These are phyloP conservation scores for Irpex sp. DNA, from an alignment of 1,284 basidiomycete genomes.

Conservation along the genomic window DNA sequence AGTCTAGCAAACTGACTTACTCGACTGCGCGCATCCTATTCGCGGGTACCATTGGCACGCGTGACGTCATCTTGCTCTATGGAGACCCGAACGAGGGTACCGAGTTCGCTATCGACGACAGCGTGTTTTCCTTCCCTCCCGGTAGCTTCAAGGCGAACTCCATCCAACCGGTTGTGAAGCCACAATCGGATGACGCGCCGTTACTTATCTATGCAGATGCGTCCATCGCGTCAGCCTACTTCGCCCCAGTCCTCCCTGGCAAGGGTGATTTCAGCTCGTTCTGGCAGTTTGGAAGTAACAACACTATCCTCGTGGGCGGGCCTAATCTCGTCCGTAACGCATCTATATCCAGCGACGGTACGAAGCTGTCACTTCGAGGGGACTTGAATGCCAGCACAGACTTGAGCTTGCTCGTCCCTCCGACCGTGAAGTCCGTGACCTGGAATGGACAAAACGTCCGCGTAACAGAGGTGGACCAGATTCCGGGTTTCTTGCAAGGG, in stretches of 20 bases:
- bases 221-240: constrained; percentile 52
- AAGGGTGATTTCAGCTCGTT: constrained; percentile 30
- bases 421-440: constrained; percentile 42
- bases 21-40: constrained; percentile 67
- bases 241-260: constrained; percentile 39
- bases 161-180: constrained; percentile 49
- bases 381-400: constrained; percentile 40
- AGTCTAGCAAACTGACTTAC: constrained; percentile 46
- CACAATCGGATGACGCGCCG: constrained; percentile 60
- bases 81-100: constrained; percentile 55
- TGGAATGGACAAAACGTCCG: constrained; percentile 63
- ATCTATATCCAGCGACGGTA: constrained; percentile 28
- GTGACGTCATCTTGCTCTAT: constrained; percentile 67
- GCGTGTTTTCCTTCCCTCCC: constrained; percentile 44
- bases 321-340: constrained; percentile 53
- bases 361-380: constrained; percentile 36
- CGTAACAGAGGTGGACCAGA: constrained; percentile 24
- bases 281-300: constrained; percentile 49
- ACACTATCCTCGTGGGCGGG: constrained; percentile 45
- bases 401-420: constrained; percentile 48
- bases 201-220: constrained; percentile 64
- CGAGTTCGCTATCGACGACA: constrained; percentile 43
- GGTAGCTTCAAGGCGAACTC: constrained; percentile 25
- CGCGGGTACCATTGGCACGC: constrained; percentile 57
- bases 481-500: constrained; percentile 14